Base-by-base conservation (phyloP, 1,139 yeast genomes). In the Yamadazyma spencermartinsiae region DNA sequence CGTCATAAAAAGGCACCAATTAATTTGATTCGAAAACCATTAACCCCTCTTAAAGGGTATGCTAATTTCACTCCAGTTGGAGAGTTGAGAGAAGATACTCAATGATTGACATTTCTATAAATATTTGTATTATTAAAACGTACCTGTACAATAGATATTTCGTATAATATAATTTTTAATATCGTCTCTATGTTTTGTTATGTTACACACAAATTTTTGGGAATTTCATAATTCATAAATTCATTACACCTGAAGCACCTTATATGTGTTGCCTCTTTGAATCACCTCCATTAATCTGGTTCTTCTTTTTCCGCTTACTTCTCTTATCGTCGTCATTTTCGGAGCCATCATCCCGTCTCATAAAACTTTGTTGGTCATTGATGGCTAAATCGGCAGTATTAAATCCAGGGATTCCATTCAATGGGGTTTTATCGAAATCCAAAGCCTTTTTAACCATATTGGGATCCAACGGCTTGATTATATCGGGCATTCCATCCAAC, bases 391-490 rank as follows among this genome's bases (percentile, higher is more conserved):
- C 79, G 1, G 79, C 68, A 5, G 83, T 68, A 50, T 85, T 86
- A 56, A 86, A 86, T 0, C 94, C 95, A 0, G 92, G 89, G 17
- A 87, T 76, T 1, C 95, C 95, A 37, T 79, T 72, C 10, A 77
- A 74, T 0, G 87, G 79, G 1, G 90, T 81, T 49, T 76, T 79
- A 39, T 83, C 88, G 48, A 87, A 80, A 43, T 70, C 69, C 45
- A 87, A 62, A 4, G 82, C 80, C 17, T 68, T 63, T 23, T 63
- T 60, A 33, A 87, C 63, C 43, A 78, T 60, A 4, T 64, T 67
- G 3, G 71, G 63, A 38, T 79, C 80, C 24, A 84, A 61, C 18
- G 72, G 71, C 33, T 74, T 68, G 24, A 80, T 72, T 23, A 69
- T 58, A 43, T 68, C 67, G 2, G 75, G 77, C 1, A 60, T 55